Conservation (phyloP, 805 yeast genomes). For the Schwanniomyces occidentalis region DNA sequence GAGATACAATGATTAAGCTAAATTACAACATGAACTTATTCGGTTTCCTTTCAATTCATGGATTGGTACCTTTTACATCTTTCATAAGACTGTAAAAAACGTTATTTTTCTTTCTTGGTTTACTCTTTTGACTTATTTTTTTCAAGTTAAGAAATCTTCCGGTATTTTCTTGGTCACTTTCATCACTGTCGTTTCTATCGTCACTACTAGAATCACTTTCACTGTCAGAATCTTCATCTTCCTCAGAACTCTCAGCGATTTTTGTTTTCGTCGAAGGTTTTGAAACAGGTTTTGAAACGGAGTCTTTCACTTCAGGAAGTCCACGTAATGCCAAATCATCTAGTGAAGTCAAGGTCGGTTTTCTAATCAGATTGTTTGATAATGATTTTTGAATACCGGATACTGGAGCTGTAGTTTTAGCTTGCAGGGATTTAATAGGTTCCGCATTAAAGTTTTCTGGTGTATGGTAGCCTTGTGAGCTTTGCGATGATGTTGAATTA, state of each 20-base stretch:
- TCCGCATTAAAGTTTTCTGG: slow-evolving; percentile 3
- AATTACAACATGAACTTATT: background rate
- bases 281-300: slow-evolving; percentile 7
- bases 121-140: slow-evolving; percentile 15
- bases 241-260: slow-evolving; percentile 1
- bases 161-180: slow-evolving; percentile 8
- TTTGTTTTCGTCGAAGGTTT: background rate
- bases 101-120: slow-evolving; percentile 21
- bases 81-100: slow-evolving; percentile 33
- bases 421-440: background rate
- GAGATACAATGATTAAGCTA: no score
- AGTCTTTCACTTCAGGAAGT: slow-evolving; percentile 65
- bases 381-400: background rate
- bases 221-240: slow-evolving; percentile 2
- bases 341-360: slow-evolving; percentile 49
- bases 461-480: slow-evolving; percentile 8
- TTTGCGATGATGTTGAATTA: slow-evolving; percentile 5
- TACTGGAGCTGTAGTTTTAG: slow-evolving; percentile 1
- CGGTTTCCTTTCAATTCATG: slow-evolving; percentile 1
- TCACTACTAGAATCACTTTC: slow-evolving; percentile 3
- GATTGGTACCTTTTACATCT: slow-evolving; percentile 25
- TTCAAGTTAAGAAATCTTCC: slow-evolving; percentile 26
- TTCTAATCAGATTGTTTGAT: slow-evolving; percentile 12
- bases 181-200: slow-evolving; percentile 9
- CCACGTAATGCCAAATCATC: slow-evolving; percentile 64